Conservation (phyloP, 225 moss, liverwort and hornwort genomes). For the Pseudisothecium myosuroides region DNA sequence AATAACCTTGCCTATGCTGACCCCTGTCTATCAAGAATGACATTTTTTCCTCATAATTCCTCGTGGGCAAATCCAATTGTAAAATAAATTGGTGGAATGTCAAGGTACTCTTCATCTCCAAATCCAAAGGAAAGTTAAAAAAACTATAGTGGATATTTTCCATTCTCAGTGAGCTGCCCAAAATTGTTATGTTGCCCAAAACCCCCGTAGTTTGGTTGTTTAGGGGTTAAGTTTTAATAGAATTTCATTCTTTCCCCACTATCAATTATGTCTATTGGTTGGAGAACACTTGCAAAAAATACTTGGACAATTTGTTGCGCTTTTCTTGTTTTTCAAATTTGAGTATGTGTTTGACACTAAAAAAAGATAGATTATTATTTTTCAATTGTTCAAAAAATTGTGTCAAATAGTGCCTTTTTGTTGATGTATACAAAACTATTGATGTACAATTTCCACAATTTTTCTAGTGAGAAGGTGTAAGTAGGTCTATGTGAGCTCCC, state of each 20-base stretch:
- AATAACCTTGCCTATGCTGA: accelerated
- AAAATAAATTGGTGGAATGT: not conserved
- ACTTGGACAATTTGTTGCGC: not conserved
- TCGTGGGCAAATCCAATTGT: not conserved
- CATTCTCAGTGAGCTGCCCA: accelerated
- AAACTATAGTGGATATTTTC: not conserved
- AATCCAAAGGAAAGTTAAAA: not conserved
- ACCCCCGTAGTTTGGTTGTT: accelerated
- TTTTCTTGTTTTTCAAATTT: not conserved
- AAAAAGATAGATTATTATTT: not conserved
- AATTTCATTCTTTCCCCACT: not conserved
- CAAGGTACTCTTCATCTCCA: accelerated
- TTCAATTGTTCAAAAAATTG: not conserved
- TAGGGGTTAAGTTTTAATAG: not conserved
- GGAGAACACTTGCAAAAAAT: not conserved
- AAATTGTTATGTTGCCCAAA: not conserved
- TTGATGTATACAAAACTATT: not conserved
- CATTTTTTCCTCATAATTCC: not conserved
- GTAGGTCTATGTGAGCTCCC: not conserved
- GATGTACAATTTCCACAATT: not conserved
- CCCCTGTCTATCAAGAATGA: not conserved
- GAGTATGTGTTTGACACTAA: accelerated
- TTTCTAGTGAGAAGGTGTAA: not conserved
- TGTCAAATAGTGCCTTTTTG: not conserved
- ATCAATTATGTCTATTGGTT: not conserved